A percentile compares a stretch with the other conserved stretches of the same genome.
Evolutionary conservation across 352 stramenopile genomes (phyloP).

Genomic region (Globisporangium nunn): DNA sequence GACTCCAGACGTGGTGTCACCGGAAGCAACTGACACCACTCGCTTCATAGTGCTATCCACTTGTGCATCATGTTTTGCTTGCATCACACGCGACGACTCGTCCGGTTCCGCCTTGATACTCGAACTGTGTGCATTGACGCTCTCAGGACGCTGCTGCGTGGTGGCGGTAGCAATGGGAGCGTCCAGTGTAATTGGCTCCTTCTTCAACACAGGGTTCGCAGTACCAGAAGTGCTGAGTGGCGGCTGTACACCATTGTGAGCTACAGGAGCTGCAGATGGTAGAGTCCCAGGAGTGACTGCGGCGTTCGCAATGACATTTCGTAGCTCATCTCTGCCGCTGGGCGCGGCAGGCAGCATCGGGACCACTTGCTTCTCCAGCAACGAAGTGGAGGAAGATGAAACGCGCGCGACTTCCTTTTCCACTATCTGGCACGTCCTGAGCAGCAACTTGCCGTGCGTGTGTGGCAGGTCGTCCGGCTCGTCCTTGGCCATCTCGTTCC

Average conservation of each 20-base stretch:
- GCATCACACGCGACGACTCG: background rate
- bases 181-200: background rate
- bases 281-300: background rate
- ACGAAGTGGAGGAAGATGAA: background rate
- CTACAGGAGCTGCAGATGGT: background rate
- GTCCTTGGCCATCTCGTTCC: conserved; percentile 68
- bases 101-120: background rate
- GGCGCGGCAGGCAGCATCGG: conserved; percentile 1
- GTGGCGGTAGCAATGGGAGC: background rate
- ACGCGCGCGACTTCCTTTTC: conserved; percentile 14
- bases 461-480: conserved; percentile 50
- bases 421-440: conserved; percentile 34
- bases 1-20: background rate
- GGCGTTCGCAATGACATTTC: background rate
- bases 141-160: background rate
- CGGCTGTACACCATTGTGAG: background rate
- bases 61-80: background rate
- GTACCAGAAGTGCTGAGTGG: background rate
- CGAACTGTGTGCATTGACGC: background rate
- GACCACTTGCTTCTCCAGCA: background rate
- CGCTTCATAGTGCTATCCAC: background rate
- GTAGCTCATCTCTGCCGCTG: background rate
- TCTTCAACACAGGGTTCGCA: background rate
- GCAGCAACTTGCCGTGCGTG: conserved; percentile 32
- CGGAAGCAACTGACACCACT: background rate